Evolutionary conservation across 2,329 filamentous ascomycete genomes (phyloP), one percentile per base, ranked within the genome.

Genomic region (Penicillium freii): DNA sequence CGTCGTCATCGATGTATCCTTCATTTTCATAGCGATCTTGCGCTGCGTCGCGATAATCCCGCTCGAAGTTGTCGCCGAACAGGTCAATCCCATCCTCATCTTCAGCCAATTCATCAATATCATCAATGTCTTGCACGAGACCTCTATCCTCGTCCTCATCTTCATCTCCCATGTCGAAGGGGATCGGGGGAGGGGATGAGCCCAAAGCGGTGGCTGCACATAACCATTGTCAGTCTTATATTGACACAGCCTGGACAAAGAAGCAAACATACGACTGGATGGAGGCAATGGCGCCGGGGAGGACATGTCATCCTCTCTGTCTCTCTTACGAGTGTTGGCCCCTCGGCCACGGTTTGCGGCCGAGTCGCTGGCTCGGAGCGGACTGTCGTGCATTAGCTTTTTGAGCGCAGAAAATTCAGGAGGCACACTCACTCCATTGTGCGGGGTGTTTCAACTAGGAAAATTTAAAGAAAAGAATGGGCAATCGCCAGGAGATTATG

Each of bases 301-400:
- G 42, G 80, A 78, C 52, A 85, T 83, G 68, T 86, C 82, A 58
- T 82, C 81, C 66, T 88, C 87, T 76, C 87, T 82, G 36, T 81
- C 80, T 67, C 87, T 83, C 75, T 89, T 89, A 59, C 84, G 81
- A 60, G 81, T 77, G 63, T 77, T 82, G 62, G 78, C 77, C 19
- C 77, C 75, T 56, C 82, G 73, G 52, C 91, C 90, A 66, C 91
- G 86, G 77, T 96, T 96, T 68, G 87, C 91, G 63, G 92, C 92
- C 59, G 88, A 86, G 81, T 90, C 88, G 77, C 87, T 91, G 66
- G 87, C 83, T 75, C 88, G 87, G 60, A 95, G 82, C 73, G 92
- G 92, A 60, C 65, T 67, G 45, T 7, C 25, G 17, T 25, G 52
- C 23, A 38, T 66, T 61, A 66, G 61, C 25, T 49, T 44, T 50